These are phyloP conservation scores for Colletotrichum euphorbiae DNA, from an alignment of 2,329 filamentous ascomycete species.

Conservation along the genomic window DNA sequence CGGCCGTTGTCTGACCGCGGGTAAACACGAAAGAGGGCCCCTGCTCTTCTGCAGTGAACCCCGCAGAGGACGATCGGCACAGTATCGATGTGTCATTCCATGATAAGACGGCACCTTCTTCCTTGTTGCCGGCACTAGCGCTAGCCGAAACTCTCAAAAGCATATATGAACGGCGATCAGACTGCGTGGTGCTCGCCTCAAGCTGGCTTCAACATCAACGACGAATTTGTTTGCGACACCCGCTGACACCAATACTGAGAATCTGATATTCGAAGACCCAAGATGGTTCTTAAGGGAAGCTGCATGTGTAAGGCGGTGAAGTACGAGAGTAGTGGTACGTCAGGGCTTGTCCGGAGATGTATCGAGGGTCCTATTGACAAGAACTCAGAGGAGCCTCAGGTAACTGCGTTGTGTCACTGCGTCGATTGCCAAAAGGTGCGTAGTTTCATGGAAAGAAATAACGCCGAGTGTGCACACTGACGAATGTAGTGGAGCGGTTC, in stretches of 20 bases:
- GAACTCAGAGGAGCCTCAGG: conserved; percentile 52
- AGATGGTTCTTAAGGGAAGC: conserved; percentile 45
- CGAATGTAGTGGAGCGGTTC: conserved; percentile 59
- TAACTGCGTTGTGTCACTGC: conserved; percentile 64
- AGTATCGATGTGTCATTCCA: background rate
- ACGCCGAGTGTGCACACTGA: background rate
- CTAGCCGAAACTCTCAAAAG: conserved; percentile 33
- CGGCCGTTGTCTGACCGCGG: background rate
- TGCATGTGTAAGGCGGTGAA: conserved; percentile 52
- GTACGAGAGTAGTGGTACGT: conserved; percentile 50
- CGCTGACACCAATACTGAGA: background rate
- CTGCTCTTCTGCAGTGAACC: conserved; percentile 2
- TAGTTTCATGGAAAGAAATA: too few species aligned
- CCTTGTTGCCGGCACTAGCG: conserved; percentile 17
- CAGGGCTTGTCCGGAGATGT: background rate
- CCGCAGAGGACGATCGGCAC: conserved; percentile 11
- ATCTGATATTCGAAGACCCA: background rate
- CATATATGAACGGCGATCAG: conserved; percentile 20
- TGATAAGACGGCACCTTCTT: background rate
- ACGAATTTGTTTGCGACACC: background rate
- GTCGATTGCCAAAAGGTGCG: conserved; percentile 65
- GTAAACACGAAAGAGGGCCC: conserved; percentile 10
- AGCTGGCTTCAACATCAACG: background rate
- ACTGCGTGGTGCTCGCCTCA: background rate
- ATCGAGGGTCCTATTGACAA: too few species aligned